Evolutionary conservation across 192 early-diverging fungal species (phyloP), one percentile per base, ranked within the genome.

Genomic region (Rhizophagus clarus): DNA sequence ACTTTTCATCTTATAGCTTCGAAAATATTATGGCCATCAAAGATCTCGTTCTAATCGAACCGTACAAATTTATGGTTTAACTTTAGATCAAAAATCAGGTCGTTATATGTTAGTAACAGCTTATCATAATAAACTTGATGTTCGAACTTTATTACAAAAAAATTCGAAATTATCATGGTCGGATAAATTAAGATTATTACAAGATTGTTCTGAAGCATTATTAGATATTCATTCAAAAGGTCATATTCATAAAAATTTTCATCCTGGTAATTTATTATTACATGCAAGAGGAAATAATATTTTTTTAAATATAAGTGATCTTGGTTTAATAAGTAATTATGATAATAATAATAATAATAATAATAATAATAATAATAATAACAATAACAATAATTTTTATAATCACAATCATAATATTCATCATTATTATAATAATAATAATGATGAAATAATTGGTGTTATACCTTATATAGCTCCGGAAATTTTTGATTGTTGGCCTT

Each of bases 21-120:
- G 64, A 67, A 67, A 22, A 17, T 31, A 20, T 67, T 67, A 67
- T 31, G 31, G 26, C 0, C 26, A 22, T 26, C 22, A 67, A 29
- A 32, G 12, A 29, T 56, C 49, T 4, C 49, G 49, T 56, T 56
- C 17, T 56, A 20, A 4, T 20, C 17, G 49, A 56, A 56, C 4
- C 17, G 49, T 56, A 56, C 66, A 68, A 34, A 68, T 68, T 20
- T 68, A 68, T 29, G 66, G 66, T 20, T 22, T 68, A 5, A 68
- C 66, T 32, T 26, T 20, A 68, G 66, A 32, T 20, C 66, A 28
- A 15, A n/a, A 68, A 29, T 22, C 14, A 68, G 28, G n/a, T 68
- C 15, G 34, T 20, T 68, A 68, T 22, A 68, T 68, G 66, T 34
- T 68, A 32, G 66, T 68, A 68, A 68, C 34, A 20, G 29, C 14